A percentile compares a stretch with the other conserved stretches of the same genome.
Conservation (phyloP, 2,329 filamentous ascomycete genomes). For the Coniochaeta sp. region DNA sequence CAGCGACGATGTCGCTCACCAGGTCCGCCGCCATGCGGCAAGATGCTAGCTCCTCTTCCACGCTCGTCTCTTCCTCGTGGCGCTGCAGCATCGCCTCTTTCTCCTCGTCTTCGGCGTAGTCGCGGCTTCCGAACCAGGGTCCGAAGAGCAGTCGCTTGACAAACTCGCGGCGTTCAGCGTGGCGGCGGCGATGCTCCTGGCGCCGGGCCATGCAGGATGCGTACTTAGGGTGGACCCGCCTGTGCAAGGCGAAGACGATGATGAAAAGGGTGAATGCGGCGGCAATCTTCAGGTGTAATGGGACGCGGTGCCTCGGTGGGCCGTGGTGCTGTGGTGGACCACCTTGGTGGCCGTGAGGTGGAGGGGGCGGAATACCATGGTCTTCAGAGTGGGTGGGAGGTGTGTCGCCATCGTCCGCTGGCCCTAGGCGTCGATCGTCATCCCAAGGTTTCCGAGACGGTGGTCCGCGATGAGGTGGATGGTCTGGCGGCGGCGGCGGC, state of each 20-base stretch:
- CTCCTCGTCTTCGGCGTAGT: conserved; percentile 23
- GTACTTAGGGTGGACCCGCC: conserved; percentile 18
- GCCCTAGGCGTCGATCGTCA: not conserved
- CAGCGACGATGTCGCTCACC: conserved; percentile 37
- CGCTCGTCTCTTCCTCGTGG: conserved; percentile 20
- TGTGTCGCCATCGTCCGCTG: not conserved
- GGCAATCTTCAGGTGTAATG: not conserved
- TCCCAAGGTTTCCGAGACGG: not conserved
- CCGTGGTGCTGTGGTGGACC: not conserved
- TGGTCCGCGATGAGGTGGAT: not conserved
- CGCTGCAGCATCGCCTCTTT: conserved; percentile 26
- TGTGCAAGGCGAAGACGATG: conserved; percentile 16
- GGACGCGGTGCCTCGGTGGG: not conserved
- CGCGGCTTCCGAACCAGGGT: conserved; percentile 9
- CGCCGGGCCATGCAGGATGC: conserved; percentile 16
- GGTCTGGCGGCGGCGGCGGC: conserved; percentile 4
- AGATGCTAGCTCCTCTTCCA: conserved; percentile 41
- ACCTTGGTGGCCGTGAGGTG: not conserved
- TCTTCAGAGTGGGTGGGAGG: not conserved
- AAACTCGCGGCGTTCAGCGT: conserved; percentile 13
- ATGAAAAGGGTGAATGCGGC: conserved; percentile 12
- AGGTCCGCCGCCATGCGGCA: conserved; percentile 38
- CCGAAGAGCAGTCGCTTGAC: conserved; percentile 23
- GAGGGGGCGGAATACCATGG: not conserved
- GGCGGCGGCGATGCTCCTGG: conserved; percentile 11